Conservation (phyloP, 2,329 filamentous ascomycete genomes). For the Thelonectria olida region DNA sequence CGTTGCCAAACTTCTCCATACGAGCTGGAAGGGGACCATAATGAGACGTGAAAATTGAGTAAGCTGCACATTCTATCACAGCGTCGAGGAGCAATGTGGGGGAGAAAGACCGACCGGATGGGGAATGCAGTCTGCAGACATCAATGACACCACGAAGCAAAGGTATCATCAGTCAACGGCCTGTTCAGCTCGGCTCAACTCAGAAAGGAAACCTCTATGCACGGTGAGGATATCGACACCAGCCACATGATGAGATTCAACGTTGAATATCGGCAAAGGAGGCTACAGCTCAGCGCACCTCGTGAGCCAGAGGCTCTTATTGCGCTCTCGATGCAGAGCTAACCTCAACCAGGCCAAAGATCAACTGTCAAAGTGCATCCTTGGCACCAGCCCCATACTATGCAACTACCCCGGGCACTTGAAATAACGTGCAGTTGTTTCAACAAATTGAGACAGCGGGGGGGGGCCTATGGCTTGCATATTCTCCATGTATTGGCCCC, state of each 20-base stretch:
- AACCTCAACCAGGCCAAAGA: background rate
- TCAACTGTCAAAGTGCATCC: background rate
- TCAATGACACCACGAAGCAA: background rate
- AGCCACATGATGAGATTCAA: background rate
- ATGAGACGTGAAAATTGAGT: background rate
- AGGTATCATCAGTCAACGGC: background rate
- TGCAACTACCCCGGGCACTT: background rate
- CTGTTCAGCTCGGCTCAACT: background rate
- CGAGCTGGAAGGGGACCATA: background rate
- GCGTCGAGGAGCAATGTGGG: background rate
- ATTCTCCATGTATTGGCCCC: background rate
- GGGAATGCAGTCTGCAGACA: background rate
- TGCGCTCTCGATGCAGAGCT: background rate
- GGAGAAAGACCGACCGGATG: too few species aligned
- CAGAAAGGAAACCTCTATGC: background rate
- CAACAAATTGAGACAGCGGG: background rate
- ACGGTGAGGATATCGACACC: background rate
- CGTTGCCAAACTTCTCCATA: background rate
- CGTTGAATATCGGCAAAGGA: background rate
- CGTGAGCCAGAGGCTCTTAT: too few species aligned
- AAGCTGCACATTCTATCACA: background rate
- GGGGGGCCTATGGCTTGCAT: background rate
- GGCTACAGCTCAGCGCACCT: background rate
- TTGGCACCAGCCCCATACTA: background rate
- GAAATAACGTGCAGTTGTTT: background rate